Evolutionary conservation across 768 basidiomycete species (phyloP), one percentile per base, ranked within the genome.

Genomic region (Termitomyces sp.): DNA sequence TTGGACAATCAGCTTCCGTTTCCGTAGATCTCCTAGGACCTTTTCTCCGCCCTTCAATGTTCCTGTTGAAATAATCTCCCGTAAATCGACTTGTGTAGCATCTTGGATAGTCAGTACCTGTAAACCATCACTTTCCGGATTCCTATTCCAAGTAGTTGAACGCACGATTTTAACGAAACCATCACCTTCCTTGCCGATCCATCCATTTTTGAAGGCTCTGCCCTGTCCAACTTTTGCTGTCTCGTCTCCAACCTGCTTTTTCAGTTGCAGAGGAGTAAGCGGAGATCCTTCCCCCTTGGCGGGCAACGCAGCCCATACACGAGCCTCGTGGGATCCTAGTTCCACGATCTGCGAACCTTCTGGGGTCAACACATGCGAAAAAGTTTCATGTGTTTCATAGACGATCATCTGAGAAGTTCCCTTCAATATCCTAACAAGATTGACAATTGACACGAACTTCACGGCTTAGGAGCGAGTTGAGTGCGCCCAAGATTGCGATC

Each of bases 191-290:
- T 98, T 98, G 22, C 78, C 80, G 60, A 98, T 93, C 97, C 97
- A 99, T 56, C 90, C 91, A 64, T 90, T 94, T 76, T 95, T 98
- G 82, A 99, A 97, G 20, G 96, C 97, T 62, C 90, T 83, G 9
- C 89, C 89, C 74, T 98, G 97, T 0, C 97, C 97, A 57, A 98
- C 83, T 74, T 95, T 97, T 16, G 92, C 87, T 7, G 85, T 81
- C 64, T 97, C 94, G 57, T 91, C 89, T 14, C 96, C 96, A 14
- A 98, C 82, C 58, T 71, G 70, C 59, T 81, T 80, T 72, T 90
- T 90, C 14, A 98, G 76, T 57, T 90, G 82, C 47, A 76, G 81
- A 0, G 82, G 77, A 4, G 82, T 79, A 37, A 96, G 59, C 9
- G 93, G 86, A 39, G 75, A 63, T 3, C 88, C 90, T 58, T 83